Base-by-base conservation (phyloP, 2,329 filamentous ascomycete genomes). In the Aschersonia sp. region DNA sequence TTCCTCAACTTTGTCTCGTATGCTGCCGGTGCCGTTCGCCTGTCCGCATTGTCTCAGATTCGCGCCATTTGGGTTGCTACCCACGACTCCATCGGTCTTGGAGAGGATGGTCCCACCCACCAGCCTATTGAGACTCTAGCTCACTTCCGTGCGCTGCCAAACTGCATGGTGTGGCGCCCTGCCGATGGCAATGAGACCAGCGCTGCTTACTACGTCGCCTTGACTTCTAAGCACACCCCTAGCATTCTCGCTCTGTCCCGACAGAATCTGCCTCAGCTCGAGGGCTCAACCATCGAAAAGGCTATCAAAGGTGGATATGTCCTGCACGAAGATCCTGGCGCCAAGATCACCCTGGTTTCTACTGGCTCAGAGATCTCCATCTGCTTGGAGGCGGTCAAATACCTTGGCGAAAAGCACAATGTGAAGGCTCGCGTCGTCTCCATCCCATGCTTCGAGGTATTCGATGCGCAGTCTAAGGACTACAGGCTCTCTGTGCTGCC, bases 1-100 rank as follows among this genome's bases (percentile, higher is more conserved):
- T 98, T 98, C 83, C 77, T 98, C 58, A 98, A 97, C 84, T 98
- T 98, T 69, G 88, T 97, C 58, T 97, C 90, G 30, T 98, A 98
- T 68, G 90, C 87, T 57, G 88, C 92, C 56, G 92, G 92, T 70
- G 83, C 92, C 60, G 84, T 97, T 64, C 90, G 92, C 71, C 81
- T 98, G 52, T 95, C 89, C 39, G 82, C 92, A 41, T 79, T 98
- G 58, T 94, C 89, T 44, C 89, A 86, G 68, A 78, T 89, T 66
- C 90, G 90, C 60, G 76, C 81, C 64, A 89, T 98, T 75, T 94
- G 92, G 83, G 79, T 97, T 59, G 90, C 92, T 61, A 97, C 90
- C 58, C 90, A 97, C 79, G 90, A 97, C 78, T 96, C 90, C 56
- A 98, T 98, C 60, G 92, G 92, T 76, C 87, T 97, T 57, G 92